Evolutionary conservation across 345 rosid species (phyloP).

Genomic region (Microthlaspi erraticum): DNA sequence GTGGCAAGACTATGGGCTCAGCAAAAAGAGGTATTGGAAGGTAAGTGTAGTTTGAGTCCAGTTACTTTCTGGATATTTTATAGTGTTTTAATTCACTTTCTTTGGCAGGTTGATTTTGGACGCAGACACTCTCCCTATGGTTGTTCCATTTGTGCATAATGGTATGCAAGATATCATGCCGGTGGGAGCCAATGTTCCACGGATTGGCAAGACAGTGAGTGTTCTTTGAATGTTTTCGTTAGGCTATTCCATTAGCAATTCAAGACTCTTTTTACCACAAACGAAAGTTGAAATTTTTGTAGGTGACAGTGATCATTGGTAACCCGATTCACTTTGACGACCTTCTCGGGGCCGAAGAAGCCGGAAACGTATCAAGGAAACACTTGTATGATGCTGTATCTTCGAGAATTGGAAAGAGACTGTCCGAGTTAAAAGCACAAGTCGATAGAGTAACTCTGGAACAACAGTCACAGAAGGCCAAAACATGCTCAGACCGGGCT

Average conservation of each 20-base stretch:
- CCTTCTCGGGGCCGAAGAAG: slow-evolving; percentile 55
- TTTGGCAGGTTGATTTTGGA: slow-evolving; percentile 78
- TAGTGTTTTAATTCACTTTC: background rate
- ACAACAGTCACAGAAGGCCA: slow-evolving; percentile 46
- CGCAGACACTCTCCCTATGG: slow-evolving; percentile 78
- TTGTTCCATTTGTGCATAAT: slow-evolving; percentile 89
- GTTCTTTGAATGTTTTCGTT: background rate
- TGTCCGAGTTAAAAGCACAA: slow-evolving; percentile 60
- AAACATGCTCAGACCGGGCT: slow-evolving; percentile 46
- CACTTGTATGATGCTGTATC: slow-evolving; percentile 86
- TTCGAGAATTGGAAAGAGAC: slow-evolving; percentile 70
- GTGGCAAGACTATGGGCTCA: slow-evolving; percentile 84
- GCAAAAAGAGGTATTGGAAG: slow-evolving; percentile 96
- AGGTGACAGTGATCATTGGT: slow-evolving; percentile 92
- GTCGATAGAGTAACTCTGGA: slow-evolving; percentile 70
- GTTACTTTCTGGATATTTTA: too few relatives aligned
- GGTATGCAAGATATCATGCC: slow-evolving; percentile 99
- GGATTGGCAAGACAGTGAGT: slow-evolving; percentile 87
- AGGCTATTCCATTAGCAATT: background rate
- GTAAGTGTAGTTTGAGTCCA: slow-evolving; percentile 46
- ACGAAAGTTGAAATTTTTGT: slow-evolving; percentile 3
- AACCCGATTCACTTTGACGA: slow-evolving; percentile 85
- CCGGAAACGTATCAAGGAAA: slow-evolving; percentile 57
- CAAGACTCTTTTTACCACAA: too few relatives aligned
- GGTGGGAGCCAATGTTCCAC: slow-evolving; percentile 81